Evolutionary conservation across 140 eudicot genomes (phyloP).

Genomic region (Anethum foeniculum): DNA sequence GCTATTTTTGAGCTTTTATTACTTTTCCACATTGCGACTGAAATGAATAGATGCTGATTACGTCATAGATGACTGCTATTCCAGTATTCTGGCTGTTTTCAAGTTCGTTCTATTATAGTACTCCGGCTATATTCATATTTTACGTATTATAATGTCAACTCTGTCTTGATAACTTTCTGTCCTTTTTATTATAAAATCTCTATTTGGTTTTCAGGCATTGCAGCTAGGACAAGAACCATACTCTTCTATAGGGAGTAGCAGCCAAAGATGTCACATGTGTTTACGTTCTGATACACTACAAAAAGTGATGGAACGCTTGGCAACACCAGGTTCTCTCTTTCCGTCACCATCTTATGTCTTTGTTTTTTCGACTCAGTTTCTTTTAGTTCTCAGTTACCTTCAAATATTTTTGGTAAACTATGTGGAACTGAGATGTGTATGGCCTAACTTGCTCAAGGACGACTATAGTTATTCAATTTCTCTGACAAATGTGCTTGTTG

Average conservation of each 20-base stretch:
- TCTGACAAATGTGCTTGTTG: background rate
- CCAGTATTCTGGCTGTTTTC: background rate
- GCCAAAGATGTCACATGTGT: conserved; percentile 95
- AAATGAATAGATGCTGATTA: background rate
- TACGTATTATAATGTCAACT: background rate
- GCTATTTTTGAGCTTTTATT: background rate
- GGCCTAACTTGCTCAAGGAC: background rate
- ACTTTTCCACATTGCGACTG: background rate
- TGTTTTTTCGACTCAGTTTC: background rate
- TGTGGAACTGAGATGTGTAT: background rate
- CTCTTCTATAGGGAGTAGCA: conserved; percentile 42
- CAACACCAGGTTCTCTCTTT: conserved; percentile 60
- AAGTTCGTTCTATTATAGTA: background rate
- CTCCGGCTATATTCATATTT: background rate
- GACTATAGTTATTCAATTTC: background rate
- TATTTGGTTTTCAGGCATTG: conserved; percentile 52
- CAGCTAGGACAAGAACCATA: conserved; percentile 81
- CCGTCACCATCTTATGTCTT: background rate
- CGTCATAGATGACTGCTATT: background rate
- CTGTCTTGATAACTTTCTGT: background rate
- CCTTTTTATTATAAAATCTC: background rate
- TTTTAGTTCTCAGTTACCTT: background rate
- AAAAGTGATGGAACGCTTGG: conserved; percentile 78
- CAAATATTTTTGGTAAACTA: background rate
- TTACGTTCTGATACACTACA: conserved; percentile 72